Evolutionary conservation across 257 asterid species (phyloP).

Genomic region (Jacaranda copaia): DNA sequence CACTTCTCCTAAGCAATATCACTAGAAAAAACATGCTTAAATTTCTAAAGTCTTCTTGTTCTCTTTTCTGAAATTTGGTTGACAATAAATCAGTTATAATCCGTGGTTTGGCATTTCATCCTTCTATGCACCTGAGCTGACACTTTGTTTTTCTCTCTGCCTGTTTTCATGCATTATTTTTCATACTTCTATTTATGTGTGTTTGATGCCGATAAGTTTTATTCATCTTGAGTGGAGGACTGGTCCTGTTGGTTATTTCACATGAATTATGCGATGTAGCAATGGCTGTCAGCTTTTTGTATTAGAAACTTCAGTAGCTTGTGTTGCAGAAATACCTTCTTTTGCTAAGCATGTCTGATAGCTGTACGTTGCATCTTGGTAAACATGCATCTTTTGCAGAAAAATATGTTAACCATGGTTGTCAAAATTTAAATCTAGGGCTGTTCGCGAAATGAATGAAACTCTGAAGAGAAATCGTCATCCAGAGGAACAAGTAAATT

Average conservation of each 20-base stretch:
- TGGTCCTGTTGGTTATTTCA: background rate
- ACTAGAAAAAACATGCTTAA: too few species aligned
- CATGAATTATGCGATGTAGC: slow-evolving; percentile 27
- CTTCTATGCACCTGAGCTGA: too few species aligned
- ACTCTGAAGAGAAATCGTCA: slow-evolving; percentile 63
- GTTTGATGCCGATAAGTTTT: background rate
- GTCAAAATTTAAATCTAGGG: slow-evolving; percentile 61
- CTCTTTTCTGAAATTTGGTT: too few species aligned
- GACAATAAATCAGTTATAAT: too few species aligned
- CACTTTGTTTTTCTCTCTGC: too few species aligned
- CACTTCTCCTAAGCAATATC: too few species aligned
- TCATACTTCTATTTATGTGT: slow-evolving; percentile 2
- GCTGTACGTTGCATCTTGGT: slow-evolving; percentile 31
- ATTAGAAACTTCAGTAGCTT: slow-evolving; percentile 12
- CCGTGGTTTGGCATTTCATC: background rate
- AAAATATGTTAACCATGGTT: slow-evolving; percentile 32
- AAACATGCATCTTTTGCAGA: slow-evolving; percentile 20
- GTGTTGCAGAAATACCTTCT: slow-evolving; percentile 5
- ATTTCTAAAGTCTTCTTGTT: too few species aligned
- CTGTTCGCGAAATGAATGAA: slow-evolving; percentile 84
- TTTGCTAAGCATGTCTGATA: slow-evolving; percentile 17
- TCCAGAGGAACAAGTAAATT: slow-evolving; percentile 56
- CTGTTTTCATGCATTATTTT: too few species aligned
- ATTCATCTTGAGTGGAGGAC: slow-evolving; percentile 4
- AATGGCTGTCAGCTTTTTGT: slow-evolving; percentile 10